These are phyloP conservation scores for Emericellopsis terricola DNA, from an alignment of 495 filamentous ascomycete genomes.

Conservation along the genomic window DNA sequence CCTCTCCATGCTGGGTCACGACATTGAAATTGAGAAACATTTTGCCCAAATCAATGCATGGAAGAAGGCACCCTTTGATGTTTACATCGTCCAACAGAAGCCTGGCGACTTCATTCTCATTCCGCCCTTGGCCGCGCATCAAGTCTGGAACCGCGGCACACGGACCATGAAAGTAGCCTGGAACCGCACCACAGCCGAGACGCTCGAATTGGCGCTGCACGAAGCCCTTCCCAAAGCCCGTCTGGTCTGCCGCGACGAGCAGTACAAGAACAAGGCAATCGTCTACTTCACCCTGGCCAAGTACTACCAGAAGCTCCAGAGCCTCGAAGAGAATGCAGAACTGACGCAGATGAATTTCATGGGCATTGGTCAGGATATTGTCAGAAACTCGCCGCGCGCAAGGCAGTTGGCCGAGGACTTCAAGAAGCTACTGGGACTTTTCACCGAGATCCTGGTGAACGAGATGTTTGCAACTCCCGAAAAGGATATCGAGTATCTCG, in stretches of 20 bases:
- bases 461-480: constrained; percentile 63
- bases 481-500: constrained; percentile 48
- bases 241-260: constrained; percentile 92
- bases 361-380: constrained; percentile 24
- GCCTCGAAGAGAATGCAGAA: constrained; percentile 26
- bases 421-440: constrained; percentile 55
- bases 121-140: constrained; percentile 90
- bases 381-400: constrained; percentile 35
- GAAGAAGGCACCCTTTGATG: constrained; percentile 80
- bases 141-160: constrained; percentile 95
- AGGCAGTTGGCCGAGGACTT: constrained; percentile 62
- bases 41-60: constrained; percentile 89
- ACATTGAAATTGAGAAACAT: constrained; percentile 90
- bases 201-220: constrained; percentile 62
- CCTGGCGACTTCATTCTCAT: constrained; percentile 91
- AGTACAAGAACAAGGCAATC: constrained; percentile 97
- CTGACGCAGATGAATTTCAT: constrained; percentile 19
- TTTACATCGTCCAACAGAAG: constrained; percentile 81
- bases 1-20: constrained; percentile 75
- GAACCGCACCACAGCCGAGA: constrained; percentile 93
- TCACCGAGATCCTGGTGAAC: constrained; percentile 56
- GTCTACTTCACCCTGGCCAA: constrained; percentile 67
- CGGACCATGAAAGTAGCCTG: constrained; percentile 93
- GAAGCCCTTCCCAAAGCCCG: constrained; percentile 77
- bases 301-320: constrained; percentile 48